Evolutionary conservation across 1,284 basidiomycete species (phyloP).

Genomic region (Tremellales sp.): DNA sequence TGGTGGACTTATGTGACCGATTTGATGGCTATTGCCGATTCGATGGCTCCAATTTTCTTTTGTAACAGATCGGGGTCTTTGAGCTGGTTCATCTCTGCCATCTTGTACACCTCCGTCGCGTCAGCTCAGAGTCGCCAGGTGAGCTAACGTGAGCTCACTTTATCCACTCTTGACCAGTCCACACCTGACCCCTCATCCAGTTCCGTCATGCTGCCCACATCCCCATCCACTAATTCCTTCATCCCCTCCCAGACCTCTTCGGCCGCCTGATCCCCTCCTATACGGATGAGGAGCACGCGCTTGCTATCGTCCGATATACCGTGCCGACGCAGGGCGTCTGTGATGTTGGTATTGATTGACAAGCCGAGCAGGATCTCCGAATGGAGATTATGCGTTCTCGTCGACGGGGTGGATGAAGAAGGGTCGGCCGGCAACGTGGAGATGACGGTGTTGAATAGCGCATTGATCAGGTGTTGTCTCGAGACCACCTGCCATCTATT

Average conservation of each 20-base stretch:
- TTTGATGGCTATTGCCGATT: conserved; percentile 76
- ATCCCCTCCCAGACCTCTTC: conserved; percentile 48
- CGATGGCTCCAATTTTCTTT: conserved; percentile 63
- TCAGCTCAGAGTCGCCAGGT: neutral
- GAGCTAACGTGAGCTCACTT: conserved; percentile 53
- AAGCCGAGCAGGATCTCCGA: conserved; percentile 80
- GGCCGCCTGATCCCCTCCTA: conserved; percentile 47
- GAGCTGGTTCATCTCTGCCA: conserved; percentile 53
- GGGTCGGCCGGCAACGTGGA: conserved; percentile 52
- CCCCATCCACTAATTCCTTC: conserved; percentile 43
- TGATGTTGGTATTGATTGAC: conserved; percentile 82
- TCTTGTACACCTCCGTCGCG: conserved; percentile 70
- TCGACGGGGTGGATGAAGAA: conserved; percentile 62
- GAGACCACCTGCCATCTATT: conserved; percentile 34
- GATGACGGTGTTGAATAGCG: conserved; percentile 71
- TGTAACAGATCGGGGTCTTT: conserved; percentile 25
- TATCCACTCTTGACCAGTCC: conserved; percentile 67
- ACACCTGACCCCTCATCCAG: conserved; percentile 43
- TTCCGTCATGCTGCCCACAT: conserved; percentile 14
- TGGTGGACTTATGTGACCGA: conserved; percentile 52
- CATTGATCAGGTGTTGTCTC: conserved; percentile 66
- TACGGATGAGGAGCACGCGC: conserved; percentile 67
- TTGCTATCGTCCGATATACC: conserved; percentile 68
- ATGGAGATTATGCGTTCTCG: conserved; percentile 51
- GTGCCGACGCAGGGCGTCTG: conserved; percentile 76